Evolutionary conservation across 148 eudicot species (phyloP), one percentile per base, ranked within the genome.

Genomic region (Pharnaceum exiguum): DNA sequence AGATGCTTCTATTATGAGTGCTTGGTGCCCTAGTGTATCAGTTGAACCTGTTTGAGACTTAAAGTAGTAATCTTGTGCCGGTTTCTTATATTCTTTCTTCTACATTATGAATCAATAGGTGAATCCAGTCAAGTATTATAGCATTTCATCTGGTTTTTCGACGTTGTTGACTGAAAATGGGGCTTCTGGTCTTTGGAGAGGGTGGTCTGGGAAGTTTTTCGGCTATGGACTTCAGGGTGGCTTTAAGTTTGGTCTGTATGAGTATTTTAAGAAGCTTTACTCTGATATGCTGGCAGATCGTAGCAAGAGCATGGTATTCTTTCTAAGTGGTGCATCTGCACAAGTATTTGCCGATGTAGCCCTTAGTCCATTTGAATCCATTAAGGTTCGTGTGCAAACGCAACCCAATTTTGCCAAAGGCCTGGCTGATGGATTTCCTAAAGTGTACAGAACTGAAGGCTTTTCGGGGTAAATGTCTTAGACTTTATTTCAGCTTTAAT

Each of bases 181-280:
- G 36, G 75, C 82, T 35, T 75, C 84, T 52, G 76, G 93, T 65
- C 83, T 91, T 68, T 82, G 96, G 95, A 87, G 97, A 83, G 97
- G 96, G 48, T 91, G 97, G 96, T 84, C 94, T 51, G 90, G 90
- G 38, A 91, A 91, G 70, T 81, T 91, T 46, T 80, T 87, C 58
- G 97, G 97, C 21, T 91, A 91, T 62, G 97, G 97, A 51, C 58
- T 87, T 59, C 96, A 91, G 63, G 97, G 97, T 10, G 97, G 96
- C 42, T 85, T 67, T 74, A 87, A 72, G 68, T 91, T 82, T 71
- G 97, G 97, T 65, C 78, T 91, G 7, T 91, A 91, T 65, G 97
- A 91, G 59, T 91, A 85, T 66, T 91, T 91, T 62, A 91, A 87
- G 84, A 84, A 73, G 72, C 46, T 81, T 46, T 91, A 91, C 75